A percentile compares a stretch with the other conserved stretches of the same genome.
These are phyloP conservation scores for Inga leiocalycina DNA, from an alignment of 306 rosid genomes.

Conservation along the genomic window DNA sequence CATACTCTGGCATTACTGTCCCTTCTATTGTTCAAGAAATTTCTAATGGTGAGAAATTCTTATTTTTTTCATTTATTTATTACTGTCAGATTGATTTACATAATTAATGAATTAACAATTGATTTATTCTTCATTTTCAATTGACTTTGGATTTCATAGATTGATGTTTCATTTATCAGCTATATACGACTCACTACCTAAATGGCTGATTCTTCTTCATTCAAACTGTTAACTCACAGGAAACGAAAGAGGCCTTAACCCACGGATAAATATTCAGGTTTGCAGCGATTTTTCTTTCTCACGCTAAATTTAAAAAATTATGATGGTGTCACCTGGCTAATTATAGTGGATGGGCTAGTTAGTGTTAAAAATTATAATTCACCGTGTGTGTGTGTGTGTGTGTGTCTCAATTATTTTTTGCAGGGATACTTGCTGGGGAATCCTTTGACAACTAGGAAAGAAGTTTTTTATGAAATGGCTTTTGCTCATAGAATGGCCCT, in stretches of 20 bases:
- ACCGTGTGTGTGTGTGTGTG: neutral
- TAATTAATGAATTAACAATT: neutral
- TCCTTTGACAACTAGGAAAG: neutral
- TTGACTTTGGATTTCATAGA: no score
- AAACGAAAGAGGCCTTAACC: neutral
- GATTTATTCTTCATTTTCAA: neutral
- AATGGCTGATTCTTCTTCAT: no score
- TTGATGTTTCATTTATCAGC: no score
- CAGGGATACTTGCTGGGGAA: neutral
- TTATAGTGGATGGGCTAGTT: no score
- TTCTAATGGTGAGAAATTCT: neutral
- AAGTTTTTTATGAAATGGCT: no score
- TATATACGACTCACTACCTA: no score
- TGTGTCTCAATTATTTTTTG: no score
- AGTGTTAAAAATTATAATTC: no score
- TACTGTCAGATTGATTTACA: neutral
- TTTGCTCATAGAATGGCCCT: neutral
- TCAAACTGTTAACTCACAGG: neutral
- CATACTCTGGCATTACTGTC: slow-evolving; percentile 32
- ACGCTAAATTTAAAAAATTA: no score
- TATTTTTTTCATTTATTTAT: no score
- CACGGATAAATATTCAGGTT: neutral
- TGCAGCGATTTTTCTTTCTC: neutral
- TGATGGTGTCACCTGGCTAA: neutral
- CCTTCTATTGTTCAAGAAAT: slow-evolving; percentile 35